Conservation (phyloP, 2,329 filamentous ascomycete species). For the Fusarium haematococcum region DNA sequence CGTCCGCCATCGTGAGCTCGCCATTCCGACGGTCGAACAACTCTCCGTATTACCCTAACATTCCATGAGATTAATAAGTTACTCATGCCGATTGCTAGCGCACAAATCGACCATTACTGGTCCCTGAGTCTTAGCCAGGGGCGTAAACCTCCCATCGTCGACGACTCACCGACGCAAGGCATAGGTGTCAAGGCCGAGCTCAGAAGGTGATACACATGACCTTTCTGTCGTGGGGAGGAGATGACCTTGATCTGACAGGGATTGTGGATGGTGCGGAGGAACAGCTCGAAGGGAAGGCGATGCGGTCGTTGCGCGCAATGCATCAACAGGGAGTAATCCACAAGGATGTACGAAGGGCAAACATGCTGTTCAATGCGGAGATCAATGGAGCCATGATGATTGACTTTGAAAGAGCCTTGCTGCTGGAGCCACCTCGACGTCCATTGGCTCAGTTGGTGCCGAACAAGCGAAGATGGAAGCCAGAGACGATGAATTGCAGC, state of each 20-base stretch:
- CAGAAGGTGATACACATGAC: too few relatives aligned
- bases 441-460: background rate
- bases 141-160: too few relatives aligned
- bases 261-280: background rate
- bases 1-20: too few relatives aligned
- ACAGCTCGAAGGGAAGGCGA: constrained; percentile 19
- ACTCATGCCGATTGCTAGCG: too few relatives aligned
- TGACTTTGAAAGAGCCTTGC: background rate
- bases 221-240: too few relatives aligned
- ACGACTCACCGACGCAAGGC: too few relatives aligned
- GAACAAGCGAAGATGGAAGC: background rate
- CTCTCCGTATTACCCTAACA: too few relatives aligned
- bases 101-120: too few relatives aligned
- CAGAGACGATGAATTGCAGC: background rate
- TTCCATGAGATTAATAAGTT: too few relatives aligned
- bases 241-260: background rate
- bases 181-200: too few relatives aligned
- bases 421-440: background rate
- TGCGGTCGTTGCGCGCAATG: constrained; percentile 34
- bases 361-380: constrained; percentile 45
- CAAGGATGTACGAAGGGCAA: constrained; percentile 39
- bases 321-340: constrained; percentile 45
- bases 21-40: too few relatives aligned
- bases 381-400: constrained; percentile 37
- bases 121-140: too few relatives aligned